Evolutionary conservation across 164 flowering plant genomes (phyloP).

Genomic region (Vitis riparia): DNA sequence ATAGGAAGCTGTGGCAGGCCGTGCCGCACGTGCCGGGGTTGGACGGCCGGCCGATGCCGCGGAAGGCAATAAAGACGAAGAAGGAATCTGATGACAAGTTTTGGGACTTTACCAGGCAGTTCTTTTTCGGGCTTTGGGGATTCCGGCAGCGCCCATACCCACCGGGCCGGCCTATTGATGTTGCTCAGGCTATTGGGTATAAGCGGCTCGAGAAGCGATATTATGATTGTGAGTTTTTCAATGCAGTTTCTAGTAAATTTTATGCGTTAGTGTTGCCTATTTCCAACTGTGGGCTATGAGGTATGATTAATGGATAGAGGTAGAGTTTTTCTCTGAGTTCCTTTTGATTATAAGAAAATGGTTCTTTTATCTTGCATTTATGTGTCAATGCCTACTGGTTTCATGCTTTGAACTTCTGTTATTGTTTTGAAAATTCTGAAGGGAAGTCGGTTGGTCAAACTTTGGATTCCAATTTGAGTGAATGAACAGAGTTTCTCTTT

Average conservation of each 20-base stretch:
- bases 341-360: too few species aligned
- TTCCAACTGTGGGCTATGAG: too few species aligned
- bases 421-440: too few species aligned
- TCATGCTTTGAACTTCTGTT: too few species aligned
- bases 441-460: too few species aligned
- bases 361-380: too few species aligned
- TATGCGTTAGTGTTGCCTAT: not conserved
- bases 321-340: too few species aligned
- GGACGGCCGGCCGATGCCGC: constrained; percentile 95
- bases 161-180: constrained; percentile 76
- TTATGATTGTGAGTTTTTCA: constrained; percentile 82
- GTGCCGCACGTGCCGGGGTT: constrained; percentile 74
- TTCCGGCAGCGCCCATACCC: constrained; percentile 89
- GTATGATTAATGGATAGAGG: too few species aligned
- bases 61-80: constrained; percentile 64
- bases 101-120: constrained; percentile 89
- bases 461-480: too few species aligned
- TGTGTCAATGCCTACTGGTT: too few species aligned
- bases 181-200: constrained; percentile 91
- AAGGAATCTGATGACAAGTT: constrained; percentile 75
- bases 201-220: constrained; percentile 84
- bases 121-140: constrained; percentile 94
- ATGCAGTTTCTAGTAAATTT: not conserved
- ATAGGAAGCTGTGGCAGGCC: constrained; percentile 59
- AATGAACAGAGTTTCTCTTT: too few species aligned